Conservation (phyloP, 345 rosid genomes). For the Populus davidiana region DNA sequence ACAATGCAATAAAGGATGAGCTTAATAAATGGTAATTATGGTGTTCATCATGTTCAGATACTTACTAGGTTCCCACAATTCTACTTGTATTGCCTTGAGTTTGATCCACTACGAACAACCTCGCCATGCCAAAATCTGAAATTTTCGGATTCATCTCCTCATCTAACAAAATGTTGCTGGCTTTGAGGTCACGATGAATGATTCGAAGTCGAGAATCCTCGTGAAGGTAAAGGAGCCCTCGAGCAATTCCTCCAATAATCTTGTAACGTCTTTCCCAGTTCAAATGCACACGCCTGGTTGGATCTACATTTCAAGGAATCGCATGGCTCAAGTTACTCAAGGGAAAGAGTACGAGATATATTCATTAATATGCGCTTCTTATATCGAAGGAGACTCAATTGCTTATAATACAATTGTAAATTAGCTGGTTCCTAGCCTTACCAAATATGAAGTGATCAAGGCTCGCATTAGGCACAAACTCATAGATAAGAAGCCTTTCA, state of each 20-base stretch:
- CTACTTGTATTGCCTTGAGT: constrained; percentile 9
- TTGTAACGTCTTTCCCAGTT: constrained; percentile 12
- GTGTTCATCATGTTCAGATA: neutral
- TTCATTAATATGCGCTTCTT: too few relatives aligned
- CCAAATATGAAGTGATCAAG: constrained; percentile 13
- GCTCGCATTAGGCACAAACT: neutral
- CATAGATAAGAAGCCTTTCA: too few relatives aligned
- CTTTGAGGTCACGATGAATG: too few relatives aligned
- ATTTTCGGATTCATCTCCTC: too few relatives aligned
- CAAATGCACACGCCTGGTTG: neutral
- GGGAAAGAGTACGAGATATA: too few relatives aligned
- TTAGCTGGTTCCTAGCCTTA: neutral
- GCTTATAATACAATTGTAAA: too few relatives aligned
- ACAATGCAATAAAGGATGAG: neutral
- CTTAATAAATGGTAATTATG: neutral
- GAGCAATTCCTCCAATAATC: constrained; percentile 12
- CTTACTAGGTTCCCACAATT: constrained; percentile 19
- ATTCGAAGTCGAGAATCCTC: constrained; percentile 9
- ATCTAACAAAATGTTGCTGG: too few relatives aligned
- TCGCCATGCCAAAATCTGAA: constrained; percentile 8
- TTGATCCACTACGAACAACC: constrained; percentile 8
- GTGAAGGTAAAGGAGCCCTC: constrained; percentile 13
- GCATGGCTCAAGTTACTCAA: neutral
- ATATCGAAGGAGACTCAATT: too few relatives aligned
- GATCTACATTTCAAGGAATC: neutral